Conservation (phyloP, 805 yeast species). For the Zygosaccharomyces bisporus region DNA sequence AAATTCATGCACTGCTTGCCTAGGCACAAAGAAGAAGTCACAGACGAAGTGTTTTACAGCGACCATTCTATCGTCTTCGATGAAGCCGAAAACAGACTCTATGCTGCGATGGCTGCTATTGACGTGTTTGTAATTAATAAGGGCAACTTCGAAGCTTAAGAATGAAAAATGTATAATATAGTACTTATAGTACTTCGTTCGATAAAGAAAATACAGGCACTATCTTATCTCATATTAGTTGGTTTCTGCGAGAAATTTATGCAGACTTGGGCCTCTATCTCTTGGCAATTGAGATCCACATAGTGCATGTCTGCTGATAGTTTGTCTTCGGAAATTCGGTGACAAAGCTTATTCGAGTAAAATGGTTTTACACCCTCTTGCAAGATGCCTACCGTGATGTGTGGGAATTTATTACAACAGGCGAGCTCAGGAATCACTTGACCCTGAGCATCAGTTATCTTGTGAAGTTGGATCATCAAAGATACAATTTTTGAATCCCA, state of each 20-base stretch:
- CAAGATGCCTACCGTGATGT: slow-evolving; percentile 69
- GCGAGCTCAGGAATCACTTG: slow-evolving; percentile 19
- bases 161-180: neutral
- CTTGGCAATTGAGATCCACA: slow-evolving; percentile 14
- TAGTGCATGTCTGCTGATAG: slow-evolving; percentile 8
- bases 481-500: slow-evolving; percentile 55
- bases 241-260: slow-evolving; percentile 16
- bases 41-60: slow-evolving; percentile 87
- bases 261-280: slow-evolving; percentile 18
- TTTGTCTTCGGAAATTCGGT: slow-evolving; percentile 13
- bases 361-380: slow-evolving; percentile 44
- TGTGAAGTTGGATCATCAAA: slow-evolving; percentile 41
- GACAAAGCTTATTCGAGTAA: slow-evolving; percentile 47
- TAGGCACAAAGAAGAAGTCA: slow-evolving; percentile 90
- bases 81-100: slow-evolving; percentile 94
- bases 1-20: slow-evolving; percentile 98
- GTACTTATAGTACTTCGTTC: neutral
- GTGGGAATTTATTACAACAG: slow-evolving; percentile 48
- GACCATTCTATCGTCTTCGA: slow-evolving; percentile 81
- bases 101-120: slow-evolving; percentile 92
- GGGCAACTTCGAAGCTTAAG: slow-evolving; percentile 47
- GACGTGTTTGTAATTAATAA: slow-evolving; percentile 86
- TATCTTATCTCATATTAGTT: neutral
- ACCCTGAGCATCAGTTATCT: slow-evolving; percentile 14
- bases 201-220: neutral